Evolutionary conservation across 352 stramenopile species (phyloP).

Genomic region (Phytophthora crassamura): DNA sequence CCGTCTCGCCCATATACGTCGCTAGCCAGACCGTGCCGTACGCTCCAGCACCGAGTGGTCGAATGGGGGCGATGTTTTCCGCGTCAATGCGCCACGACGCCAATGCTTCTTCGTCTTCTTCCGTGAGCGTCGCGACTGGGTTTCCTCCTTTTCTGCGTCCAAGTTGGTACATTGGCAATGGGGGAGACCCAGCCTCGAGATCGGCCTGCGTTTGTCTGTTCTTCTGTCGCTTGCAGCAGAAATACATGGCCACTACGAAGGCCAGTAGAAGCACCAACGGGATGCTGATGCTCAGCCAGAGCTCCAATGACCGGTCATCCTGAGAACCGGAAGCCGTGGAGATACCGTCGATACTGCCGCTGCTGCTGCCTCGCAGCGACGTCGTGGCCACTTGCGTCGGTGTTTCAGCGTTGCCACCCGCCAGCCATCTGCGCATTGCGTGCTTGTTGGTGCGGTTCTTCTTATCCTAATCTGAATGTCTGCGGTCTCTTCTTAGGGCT

Average conservation of each 20-base stretch:
- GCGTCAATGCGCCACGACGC: slow-evolving; percentile 59
- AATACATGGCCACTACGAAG: slow-evolving; percentile 32
- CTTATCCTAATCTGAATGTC: not conserved
- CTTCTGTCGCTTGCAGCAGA: slow-evolving; percentile 32
- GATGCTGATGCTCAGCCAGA: slow-evolving; percentile 46
- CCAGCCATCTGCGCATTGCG: slow-evolving; percentile 34
- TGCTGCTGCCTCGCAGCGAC: not conserved
- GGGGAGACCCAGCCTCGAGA: slow-evolving; percentile 6
- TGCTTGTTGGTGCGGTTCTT: not conserved
- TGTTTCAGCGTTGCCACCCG: slow-evolving; percentile 17
- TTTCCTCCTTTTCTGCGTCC: slow-evolving; percentile 7
- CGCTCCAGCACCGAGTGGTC: slow-evolving; percentile 42
- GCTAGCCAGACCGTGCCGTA: slow-evolving; percentile 66
- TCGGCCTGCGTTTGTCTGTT: not conserved
- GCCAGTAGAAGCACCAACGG: slow-evolving; percentile 29
- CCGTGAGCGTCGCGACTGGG: slow-evolving; percentile 17
- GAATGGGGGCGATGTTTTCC: slow-evolving; percentile 36
- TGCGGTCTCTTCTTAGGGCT: too few species aligned
- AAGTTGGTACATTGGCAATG: slow-evolving; percentile 18
- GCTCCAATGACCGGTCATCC: slow-evolving; percentile 22
- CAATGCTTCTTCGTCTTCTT: slow-evolving; percentile 63
- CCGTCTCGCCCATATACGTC: slow-evolving; percentile 49
- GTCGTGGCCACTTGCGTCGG: slow-evolving; percentile 14
- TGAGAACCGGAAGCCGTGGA: not conserved
- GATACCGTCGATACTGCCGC: not conserved